Evolutionary conservation across 1,139 yeast genomes (phyloP).

Genomic region (Candida tropicalis): DNA sequence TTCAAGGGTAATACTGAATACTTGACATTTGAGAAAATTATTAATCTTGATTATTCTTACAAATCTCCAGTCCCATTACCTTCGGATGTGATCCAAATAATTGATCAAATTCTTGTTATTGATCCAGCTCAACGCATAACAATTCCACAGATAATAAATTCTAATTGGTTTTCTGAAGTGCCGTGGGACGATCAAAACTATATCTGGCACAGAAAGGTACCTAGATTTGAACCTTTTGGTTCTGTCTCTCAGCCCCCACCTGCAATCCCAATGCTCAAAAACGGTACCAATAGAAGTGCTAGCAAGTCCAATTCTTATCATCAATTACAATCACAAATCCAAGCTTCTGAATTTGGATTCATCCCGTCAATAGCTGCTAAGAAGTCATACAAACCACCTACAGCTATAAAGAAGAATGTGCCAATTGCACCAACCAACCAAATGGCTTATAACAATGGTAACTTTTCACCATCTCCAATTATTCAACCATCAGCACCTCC

Average conservation of each 20-base stretch:
- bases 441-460: neutral
- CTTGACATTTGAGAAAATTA: conserved; percentile 89
- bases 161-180: conserved; percentile 43
- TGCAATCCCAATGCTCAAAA: conserved; percentile 38
- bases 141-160: conserved; percentile 37
- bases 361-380: conserved; percentile 32
- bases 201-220: conserved; percentile 51
- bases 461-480: neutral
- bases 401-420: conserved; percentile 29
- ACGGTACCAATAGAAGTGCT: conserved; percentile 41
- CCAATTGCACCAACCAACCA: neutral
- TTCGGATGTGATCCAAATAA: conserved; percentile 58
- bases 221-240: conserved; percentile 56
- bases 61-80: conserved; percentile 78
- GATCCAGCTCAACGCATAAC: conserved; percentile 39
- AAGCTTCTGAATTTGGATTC: conserved; percentile 36
- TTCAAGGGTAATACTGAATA: conserved; percentile 96
- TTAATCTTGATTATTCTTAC: conserved; percentile 78
- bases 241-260: conserved; percentile 32
- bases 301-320: conserved; percentile 45
- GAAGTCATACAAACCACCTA: conserved; percentile 38
- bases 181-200: conserved; percentile 46
- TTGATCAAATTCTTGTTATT: conserved; percentile 65
- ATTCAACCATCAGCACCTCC: conserved; percentile 12
- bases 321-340: conserved; percentile 46